Evolutionary conservation across 2,329 filamentous ascomycete species (phyloP), one percentile per base, ranked within the genome.

Genomic region (Aspergillus sp.): DNA sequence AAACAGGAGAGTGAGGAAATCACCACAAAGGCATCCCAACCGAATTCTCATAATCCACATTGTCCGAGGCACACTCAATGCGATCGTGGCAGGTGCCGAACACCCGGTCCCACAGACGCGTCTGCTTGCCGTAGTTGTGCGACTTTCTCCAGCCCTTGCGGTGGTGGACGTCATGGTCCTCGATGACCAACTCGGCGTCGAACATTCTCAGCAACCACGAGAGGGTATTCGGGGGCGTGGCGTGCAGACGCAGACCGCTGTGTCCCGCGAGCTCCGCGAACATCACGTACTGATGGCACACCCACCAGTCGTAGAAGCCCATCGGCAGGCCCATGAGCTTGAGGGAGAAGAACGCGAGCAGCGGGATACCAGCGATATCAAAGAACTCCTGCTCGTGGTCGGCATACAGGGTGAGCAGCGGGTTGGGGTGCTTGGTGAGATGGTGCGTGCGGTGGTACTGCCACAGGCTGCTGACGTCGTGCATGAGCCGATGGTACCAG

Each of bases 261-360:
- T 59, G 57, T 0, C 57, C 57, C n/a, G 55, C 54, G 34, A 59
- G 30, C 42, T 59, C 57, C 29, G 57, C 52, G 30, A 54, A 59
- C 1, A 57, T 50, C 28, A 59, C 56, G 30, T 59, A 59, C 48
- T 55, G 49, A 32, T 58, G 56, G 35, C 56, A 57, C 30, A 59
- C 44, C 57, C 57, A 59, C 56, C 57, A 59, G 35, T 58, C 57
- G 36, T 59, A 59, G 46, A 59, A 59, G 3, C 55, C 55, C 52
- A 59, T 59, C 0, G 57, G 57, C 49, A 59, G 49, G 0, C 57
- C 57, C 49, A 59, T 48, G 6, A 51, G 12, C 40, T 48, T 48
- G 52, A 59, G 54, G 0, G 51, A 46, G 49, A 52, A 56, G 41
- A 52, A 59, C 5, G 57, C 51, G 49, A 55, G 50, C 5, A 58